Evolutionary conservation across 2,329 filamentous ascomycete species (phyloP).

Genomic region (Acrocalymma vagum): DNA sequence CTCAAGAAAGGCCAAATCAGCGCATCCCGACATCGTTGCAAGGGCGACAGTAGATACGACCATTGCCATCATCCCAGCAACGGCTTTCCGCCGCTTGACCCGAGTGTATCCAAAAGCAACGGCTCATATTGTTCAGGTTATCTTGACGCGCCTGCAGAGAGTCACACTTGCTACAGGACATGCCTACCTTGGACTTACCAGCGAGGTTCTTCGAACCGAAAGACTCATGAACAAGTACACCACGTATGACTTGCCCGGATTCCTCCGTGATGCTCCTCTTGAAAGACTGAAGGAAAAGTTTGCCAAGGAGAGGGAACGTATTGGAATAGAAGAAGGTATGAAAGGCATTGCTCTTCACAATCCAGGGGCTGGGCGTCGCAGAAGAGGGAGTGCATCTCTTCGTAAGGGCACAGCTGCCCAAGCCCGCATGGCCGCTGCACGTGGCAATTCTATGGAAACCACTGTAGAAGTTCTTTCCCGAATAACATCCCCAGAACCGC

Average conservation of each 20-base stretch:
- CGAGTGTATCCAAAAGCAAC: slow-evolving; percentile 95
- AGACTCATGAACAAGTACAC: slow-evolving; percentile 94
- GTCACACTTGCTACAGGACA: slow-evolving; percentile 95
- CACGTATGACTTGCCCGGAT: slow-evolving; percentile 88
- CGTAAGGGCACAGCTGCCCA: slow-evolving; percentile 82
- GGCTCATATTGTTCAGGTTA: slow-evolving; percentile 97
- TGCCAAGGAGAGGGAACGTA: slow-evolving; percentile 80
- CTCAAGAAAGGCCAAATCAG: slow-evolving; percentile 69
- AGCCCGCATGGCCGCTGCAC: slow-evolving; percentile 63
- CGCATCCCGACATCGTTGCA: slow-evolving; percentile 97
- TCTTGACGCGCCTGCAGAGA: slow-evolving; percentile 89
- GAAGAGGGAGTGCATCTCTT: slow-evolving; percentile 73
- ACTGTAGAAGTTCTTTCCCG: slow-evolving; percentile 27
- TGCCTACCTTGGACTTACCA: slow-evolving; percentile 90
- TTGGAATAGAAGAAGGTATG: slow-evolving; percentile 79
- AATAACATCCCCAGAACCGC: slow-evolving; percentile 33
- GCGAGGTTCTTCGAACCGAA: slow-evolving; percentile 91
- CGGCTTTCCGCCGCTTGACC: slow-evolving; percentile 91
- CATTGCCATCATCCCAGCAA: slow-evolving; percentile 97
- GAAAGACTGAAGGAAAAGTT: slow-evolving; percentile 94
- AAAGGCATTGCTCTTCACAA: slow-evolving; percentile 98
- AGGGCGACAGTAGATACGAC: slow-evolving; percentile 95
- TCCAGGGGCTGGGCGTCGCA: slow-evolving; percentile 68
- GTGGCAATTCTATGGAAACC: slow-evolving; percentile 44
- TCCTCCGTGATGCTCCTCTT: slow-evolving; percentile 83